Evolutionary conservation across 176 grass and related monocot species (phyloP).

Genomic region (Avena eriantha): DNA sequence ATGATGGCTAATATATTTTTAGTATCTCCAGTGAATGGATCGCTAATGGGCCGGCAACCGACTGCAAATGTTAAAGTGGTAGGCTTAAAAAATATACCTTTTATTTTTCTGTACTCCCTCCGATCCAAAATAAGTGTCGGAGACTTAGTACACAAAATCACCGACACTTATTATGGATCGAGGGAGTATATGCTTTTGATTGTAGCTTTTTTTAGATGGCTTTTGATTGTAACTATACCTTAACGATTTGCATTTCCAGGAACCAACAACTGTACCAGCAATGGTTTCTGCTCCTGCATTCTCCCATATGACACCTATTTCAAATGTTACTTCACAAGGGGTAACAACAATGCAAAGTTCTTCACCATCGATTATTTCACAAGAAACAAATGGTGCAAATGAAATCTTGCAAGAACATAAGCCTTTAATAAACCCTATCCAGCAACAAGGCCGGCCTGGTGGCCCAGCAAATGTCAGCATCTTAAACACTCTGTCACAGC

Average conservation of each 20-base stretch:
- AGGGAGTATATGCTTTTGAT: too few relatives aligned
- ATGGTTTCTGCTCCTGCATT: conserved; percentile 70
- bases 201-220: background rate
- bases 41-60: conserved; percentile 58
- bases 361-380: conserved; percentile 78
- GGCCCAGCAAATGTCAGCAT: conserved; percentile 82
- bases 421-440: conserved; percentile 68
- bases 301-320: conserved; percentile 59
- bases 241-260: conserved; percentile 50
- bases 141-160: too few relatives aligned
- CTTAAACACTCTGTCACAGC: conserved; percentile 81
- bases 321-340: conserved; percentile 71
- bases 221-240: conserved; percentile 24
- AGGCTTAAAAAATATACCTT: conserved; percentile 26
- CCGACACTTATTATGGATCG: too few relatives aligned
- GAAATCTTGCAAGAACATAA: conserved; percentile 83
- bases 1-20: conserved; percentile 26
- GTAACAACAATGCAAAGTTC: conserved; percentile 69
- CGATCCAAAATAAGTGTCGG: too few relatives aligned
- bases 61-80: conserved; percentile 74
- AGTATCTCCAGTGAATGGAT: conserved; percentile 61
- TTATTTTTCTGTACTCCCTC: conserved; percentile 23
- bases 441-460: conserved; percentile 68
- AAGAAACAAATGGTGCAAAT: conserved; percentile 72
- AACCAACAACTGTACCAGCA: conserved; percentile 57